These are phyloP conservation scores for Evansstolkia leycettana DNA, from an alignment of 495 filamentous ascomycete species.

Conservation along the genomic window DNA sequence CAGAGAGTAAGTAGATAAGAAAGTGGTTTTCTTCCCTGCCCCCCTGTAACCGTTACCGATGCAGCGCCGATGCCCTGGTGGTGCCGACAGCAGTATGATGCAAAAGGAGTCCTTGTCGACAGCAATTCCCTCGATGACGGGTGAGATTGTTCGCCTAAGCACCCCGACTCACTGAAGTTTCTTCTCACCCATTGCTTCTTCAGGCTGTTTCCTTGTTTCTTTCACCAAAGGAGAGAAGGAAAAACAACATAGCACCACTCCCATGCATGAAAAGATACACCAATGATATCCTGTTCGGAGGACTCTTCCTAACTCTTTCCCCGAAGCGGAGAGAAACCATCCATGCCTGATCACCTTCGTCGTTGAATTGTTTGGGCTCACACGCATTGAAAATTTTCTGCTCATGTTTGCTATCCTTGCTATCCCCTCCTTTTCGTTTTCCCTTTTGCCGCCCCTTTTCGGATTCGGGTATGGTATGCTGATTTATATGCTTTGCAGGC, in stretches of 20 bases:
- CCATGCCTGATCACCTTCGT: conserved; percentile 16
- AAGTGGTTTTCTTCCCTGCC: conserved; percentile 62
- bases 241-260: conserved; percentile 11
- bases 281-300: conserved; percentile 18
- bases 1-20: conserved; percentile 90
- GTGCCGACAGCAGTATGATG: conserved; percentile 21
- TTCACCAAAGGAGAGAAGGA: no score
- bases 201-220: conserved; percentile 36
- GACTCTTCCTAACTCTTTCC: conserved; percentile 17
- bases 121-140: conserved; percentile 33
- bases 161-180: conserved; percentile 28
- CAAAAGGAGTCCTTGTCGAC: conserved; percentile 11
- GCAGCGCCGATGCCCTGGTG: conserved; percentile 26
- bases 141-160: conserved; percentile 40
- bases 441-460: conserved; percentile 13
- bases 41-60: conserved; percentile 26
- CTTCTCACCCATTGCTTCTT: conserved; percentile 47
- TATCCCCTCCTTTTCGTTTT: conserved; percentile 17
- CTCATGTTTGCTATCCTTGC: conserved; percentile 43
- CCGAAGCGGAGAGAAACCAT: conserved; percentile 4
- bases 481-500: conserved; percentile 37
- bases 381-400: conserved; percentile 22
- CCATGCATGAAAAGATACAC: conserved; percentile 20
- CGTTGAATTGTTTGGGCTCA: conserved; percentile 29
- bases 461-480: conserved; percentile 13